Base-by-base conservation (phyloP, 768 basidiomycete species). In the Tremella yokohamensis region DNA sequence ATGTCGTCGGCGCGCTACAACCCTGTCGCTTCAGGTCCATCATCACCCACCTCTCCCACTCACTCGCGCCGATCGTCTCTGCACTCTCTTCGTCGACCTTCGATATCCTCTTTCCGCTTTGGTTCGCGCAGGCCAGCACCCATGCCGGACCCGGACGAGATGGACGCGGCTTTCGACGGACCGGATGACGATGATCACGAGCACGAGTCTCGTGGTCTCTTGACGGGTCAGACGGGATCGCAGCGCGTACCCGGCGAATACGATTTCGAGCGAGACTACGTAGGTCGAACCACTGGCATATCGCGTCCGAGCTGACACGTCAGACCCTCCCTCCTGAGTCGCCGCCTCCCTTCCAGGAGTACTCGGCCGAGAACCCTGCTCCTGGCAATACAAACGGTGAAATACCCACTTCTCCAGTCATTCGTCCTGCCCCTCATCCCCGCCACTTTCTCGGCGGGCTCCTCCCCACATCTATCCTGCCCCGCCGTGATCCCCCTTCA, bases 101-200 rank as follows among this genome's bases (percentile, higher is more conserved):
- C 64, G 15, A 50, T 65, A 11, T 65, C 64, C 18, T 61, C 66
- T 15, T 63, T 66, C 54, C 60, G 65, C 7, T 37, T 60, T 13
- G 22, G 12, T n/a, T 51, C 60, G 9, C 34, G 58, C 16, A 37
- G 34, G 8, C 58, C 47, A 11, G n/a, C 52, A 9, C 42, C 49
- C 4, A 44, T 70, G n/a, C 69, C 72, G 24, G 71, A 74, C 63
- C 63, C 75, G 2, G 58, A 65, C 45, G 88, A 90, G 75, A 83
- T 90, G 70, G 83, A 88, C 66, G 88, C 85, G 26, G 86, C 89
- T 0, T 90, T 90, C 64, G 86, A 88, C 64, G 82, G 84, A 3
- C 88, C 89, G 55, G 80, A 85, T 64, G 83, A 84, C 40, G 81
- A 68, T 38, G 42, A 34, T 34, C 66, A 71, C 13, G 73, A 70